These are phyloP conservation scores for Botrytis fabae DNA, from an alignment of 2,329 filamentous ascomycete species.

Conservation along the genomic window DNA sequence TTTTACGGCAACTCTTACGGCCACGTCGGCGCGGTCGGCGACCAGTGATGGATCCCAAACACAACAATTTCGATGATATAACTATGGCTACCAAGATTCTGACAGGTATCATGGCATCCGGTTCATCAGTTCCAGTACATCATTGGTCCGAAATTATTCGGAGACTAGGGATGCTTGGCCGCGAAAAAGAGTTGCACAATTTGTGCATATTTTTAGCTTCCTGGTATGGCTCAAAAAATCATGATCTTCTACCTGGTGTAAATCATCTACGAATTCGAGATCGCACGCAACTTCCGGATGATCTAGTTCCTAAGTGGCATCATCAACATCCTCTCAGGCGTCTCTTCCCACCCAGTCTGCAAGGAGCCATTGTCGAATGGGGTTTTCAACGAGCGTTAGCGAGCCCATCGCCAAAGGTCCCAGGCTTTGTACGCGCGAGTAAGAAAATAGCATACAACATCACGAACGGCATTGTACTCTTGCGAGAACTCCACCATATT, in stretches of 20 bases:
- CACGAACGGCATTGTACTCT: constrained; percentile 34
- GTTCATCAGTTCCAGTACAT: constrained; percentile 44
- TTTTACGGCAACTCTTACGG: constrained; percentile 46
- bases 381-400: constrained; percentile 44
- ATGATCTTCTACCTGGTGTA: background rate
- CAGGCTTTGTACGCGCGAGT: background rate
- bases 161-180: constrained; percentile 57
- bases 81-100: constrained; percentile 47
- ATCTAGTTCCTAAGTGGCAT: constrained; percentile 30
- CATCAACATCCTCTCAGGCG: constrained; percentile 41
- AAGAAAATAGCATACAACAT: constrained; percentile 16
- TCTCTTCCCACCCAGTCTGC: constrained; percentile 47
- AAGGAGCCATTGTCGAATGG: constrained; percentile 51
- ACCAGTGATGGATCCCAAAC: constrained; percentile 25
- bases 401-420: background rate
- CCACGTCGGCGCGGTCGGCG: constrained; percentile 39
- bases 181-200: constrained; percentile 52
- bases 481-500: constrained; percentile 33
- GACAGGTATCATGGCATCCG: constrained; percentile 48
- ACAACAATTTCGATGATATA: constrained; percentile 38
- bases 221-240: constrained; percentile 41
- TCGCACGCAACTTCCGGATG: constrained; percentile 24
- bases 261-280: constrained; percentile 20
- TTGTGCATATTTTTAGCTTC: constrained; percentile 52
- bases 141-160: constrained; percentile 60